Base-by-base conservation (phyloP, 179 eudicot genomes). In the Beta macrorhiza region DNA sequence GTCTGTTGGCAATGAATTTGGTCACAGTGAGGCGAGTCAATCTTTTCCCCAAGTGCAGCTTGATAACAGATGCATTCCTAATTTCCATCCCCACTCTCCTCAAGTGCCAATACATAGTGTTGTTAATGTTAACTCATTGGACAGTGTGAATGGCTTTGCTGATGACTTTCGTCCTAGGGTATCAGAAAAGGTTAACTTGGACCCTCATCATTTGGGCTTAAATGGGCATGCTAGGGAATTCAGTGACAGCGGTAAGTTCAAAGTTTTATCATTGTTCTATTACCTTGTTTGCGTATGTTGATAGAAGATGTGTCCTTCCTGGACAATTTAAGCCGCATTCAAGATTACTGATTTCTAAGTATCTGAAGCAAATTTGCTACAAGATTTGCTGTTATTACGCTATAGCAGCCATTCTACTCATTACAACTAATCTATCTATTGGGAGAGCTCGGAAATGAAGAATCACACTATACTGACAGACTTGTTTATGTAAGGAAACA, bases 41-140 rank as follows among this genome's bases (percentile, higher is more conserved):
- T 76, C 87, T 25, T 83, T 82, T 75, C 55, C 81, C 14, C 82
- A 79, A 72, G 76, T 68, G 72, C 84, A 81, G 63, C 68, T 83
- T 69, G 88, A 85, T 75, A 83, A 79, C 51, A 80, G 77, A 22
- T 69, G 76, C 65, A 68, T 67, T 53, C 80, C 82, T 7, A 84
- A 67, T 78, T 80, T 84, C 59, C 84, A 84, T 78, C 79, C 90
- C 80, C 90, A 81, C 71, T 88, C 89, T 70, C 80, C 81, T 79
- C 90, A 83, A 62, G 80, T 84, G 25, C 81, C 80, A n/a, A 82
- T 82, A 68, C 81, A 73, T 78, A 80, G 63, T 80, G 68, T 81
- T 79, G 73, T 61, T 32, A 84, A 75, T 37, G 74, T 74, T 49
- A 77, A 62, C 73, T 82, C 90, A 22, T 69, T 82, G 78, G 88